These are phyloP conservation scores for Nitzschia putrida DNA, from an alignment of 108 stramenopile genomes.

Conservation along the genomic window DNA sequence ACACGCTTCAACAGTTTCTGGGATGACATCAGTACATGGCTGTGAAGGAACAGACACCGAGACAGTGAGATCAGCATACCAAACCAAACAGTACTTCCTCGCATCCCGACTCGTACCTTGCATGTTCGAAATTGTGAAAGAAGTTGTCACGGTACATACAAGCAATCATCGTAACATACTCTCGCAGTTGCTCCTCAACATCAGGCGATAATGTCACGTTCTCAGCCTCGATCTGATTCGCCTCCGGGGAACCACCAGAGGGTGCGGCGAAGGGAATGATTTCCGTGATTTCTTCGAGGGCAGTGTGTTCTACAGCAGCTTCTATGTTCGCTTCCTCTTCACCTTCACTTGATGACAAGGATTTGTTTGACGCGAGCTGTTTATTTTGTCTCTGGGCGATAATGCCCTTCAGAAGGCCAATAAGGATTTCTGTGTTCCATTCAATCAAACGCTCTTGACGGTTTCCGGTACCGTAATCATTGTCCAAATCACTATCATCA, in stretches of 20 bases:
- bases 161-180: conserved; percentile 62
- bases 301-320: background rate
- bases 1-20: conserved; percentile 53
- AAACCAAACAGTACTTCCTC: background rate
- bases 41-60: background rate
- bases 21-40: conserved; percentile 43
- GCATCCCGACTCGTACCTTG: conserved; percentile 46
- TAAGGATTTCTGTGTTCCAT: conserved; percentile 26
- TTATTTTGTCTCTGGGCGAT: background rate
- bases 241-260: background rate
- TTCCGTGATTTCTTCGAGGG: conserved; percentile 19
- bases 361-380: background rate
- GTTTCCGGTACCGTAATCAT: conserved; percentile 5
- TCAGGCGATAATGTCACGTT: conserved; percentile 6
- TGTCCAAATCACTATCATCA: background rate
- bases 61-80: background rate
- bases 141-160: conserved; percentile 55
- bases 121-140: conserved; percentile 73
- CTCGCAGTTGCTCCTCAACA: conserved; percentile 42
- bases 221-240: background rate
- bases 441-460: conserved; percentile 25
- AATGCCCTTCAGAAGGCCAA: conserved; percentile 19
- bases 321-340: background rate
- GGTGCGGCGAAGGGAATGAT: conserved; percentile 14
- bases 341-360: background rate